Evolutionary conservation across 192 early-diverging fungal genomes (phyloP), one percentile per base, ranked within the genome.

Genomic region (Piromyces sp.): DNA sequence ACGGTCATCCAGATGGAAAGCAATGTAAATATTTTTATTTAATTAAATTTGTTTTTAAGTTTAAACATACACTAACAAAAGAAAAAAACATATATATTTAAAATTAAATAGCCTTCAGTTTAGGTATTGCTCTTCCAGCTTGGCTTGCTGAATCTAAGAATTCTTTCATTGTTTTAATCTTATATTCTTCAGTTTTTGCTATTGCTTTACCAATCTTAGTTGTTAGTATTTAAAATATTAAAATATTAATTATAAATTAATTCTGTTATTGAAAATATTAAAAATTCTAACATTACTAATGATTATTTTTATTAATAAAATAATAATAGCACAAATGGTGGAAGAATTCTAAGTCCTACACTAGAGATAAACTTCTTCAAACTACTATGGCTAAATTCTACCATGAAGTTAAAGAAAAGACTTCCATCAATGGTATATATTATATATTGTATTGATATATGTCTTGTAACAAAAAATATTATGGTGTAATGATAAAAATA

Each of bases 1-100:
- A 90, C 82, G 97, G 97, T 80, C 95, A 98, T 86, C 96, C 97
- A 26, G 97, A 99, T 85, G 97, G 97, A 19, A 96, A 95, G 84
- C 96, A 97, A 86, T 79, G 88, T 87, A 84, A 40, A n/a, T n/a
- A n/a, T n/a, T n/a, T n/a, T n/a, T n/a, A n/a, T n/a, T n/a, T n/a
- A n/a, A n/a, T n/a, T n/a, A n/a, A n/a, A n/a, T n/a, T n/a, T n/a
- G n/a, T n/a, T n/a, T n/a, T n/a, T n/a, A n/a, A n/a, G n/a, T n/a
- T n/a, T n/a, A n/a, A n/a, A n/a, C n/a, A n/a, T n/a, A n/a, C n/a
- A n/a, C n/a, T n/a, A n/a, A n/a, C n/a, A n/a, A n/a, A n/a, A n/a
- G n/a, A n/a, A n/a, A n/a, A n/a, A n/a, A n/a, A n/a, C n/a, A n/a
- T n/a, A n/a, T n/a, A n/a, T n/a, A n/a, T n/a, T n/a, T n/a, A n/a